Evolutionary conservation across 1,284 basidiomycete genomes (phyloP).

Genomic region (Trametes polyzona): DNA sequence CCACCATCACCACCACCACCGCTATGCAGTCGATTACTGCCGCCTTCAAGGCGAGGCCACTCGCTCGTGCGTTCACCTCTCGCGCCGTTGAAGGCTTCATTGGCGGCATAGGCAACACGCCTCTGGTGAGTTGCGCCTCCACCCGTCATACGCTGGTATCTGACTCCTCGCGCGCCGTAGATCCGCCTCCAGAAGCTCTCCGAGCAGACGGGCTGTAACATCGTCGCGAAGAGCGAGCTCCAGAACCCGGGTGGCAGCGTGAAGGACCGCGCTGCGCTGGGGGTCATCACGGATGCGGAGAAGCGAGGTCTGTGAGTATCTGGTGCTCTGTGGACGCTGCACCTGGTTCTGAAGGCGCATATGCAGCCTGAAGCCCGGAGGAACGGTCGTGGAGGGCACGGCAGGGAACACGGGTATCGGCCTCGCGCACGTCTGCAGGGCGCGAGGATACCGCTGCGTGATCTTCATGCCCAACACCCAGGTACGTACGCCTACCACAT

Average conservation of each 20-base stretch:
- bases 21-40: conserved; percentile 29
- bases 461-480: conserved; percentile 99
- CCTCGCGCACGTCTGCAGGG: conserved; percentile 92
- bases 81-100: conserved; percentile 80
- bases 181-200: conserved; percentile 86
- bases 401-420: conserved; percentile 99
- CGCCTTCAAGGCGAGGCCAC: conserved; percentile 22
- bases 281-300: conserved; percentile 90
- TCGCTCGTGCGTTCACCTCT: conserved; percentile 53
- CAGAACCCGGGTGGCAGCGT: conserved; percentile 99
- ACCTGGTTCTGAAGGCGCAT: neutral
- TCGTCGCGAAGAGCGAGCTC: conserved; percentile 96
- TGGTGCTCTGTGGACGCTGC: neutral
- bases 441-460: conserved; percentile 96
- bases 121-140: conserved; percentile 63
- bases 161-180: conserved; percentile 45
- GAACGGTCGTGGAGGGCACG: conserved; percentile 97
- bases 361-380: conserved; percentile 83
- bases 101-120: conserved; percentile 93
- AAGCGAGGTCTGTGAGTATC: conserved; percentile 71
- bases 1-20: no score
- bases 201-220: conserved; percentile 87
- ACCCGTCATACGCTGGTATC: neutral
- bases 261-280: conserved; percentile 96
- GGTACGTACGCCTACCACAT: conserved; percentile 41